A percentile compares a stretch with the other conserved stretches of the same genome.
Evolutionary conservation across 208 protist species (phyloP).

Genomic region (Angomonas ambiguus): DNA sequence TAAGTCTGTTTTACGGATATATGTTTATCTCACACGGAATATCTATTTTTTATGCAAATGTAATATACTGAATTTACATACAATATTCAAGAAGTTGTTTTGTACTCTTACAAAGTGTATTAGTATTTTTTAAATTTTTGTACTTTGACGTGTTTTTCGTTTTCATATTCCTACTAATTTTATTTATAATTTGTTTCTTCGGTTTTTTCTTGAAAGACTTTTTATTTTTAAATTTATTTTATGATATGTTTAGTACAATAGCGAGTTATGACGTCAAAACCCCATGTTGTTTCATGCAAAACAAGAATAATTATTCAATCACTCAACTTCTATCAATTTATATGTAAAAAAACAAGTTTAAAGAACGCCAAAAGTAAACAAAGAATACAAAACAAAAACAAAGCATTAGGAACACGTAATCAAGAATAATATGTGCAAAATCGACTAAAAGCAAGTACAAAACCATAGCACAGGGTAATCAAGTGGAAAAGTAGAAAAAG

Average conservation of each 20-base stretch:
- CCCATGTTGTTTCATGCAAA: conserved; percentile 49
- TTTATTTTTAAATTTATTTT: conserved; percentile 88
- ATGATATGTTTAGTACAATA: conserved; percentile 67
- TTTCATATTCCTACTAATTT: conserved; percentile 77
- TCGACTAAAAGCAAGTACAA: conserved; percentile 55
- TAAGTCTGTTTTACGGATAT: conserved; percentile 82
- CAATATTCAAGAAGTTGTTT: conserved; percentile 72
- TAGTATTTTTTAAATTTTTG: conserved; percentile 86
- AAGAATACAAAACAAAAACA: conserved; percentile 74
- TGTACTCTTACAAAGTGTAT: conserved; percentile 44
- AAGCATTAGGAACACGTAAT: conserved; percentile 57
- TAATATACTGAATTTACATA: conserved; percentile 67
- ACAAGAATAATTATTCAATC: conserved; percentile 62
- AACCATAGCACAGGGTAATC: conserved; percentile 41
- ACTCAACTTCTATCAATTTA: conserved; percentile 79
- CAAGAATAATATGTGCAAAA: conserved; percentile 60
- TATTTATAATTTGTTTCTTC: conserved; percentile 84
- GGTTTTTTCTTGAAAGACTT: conserved; percentile 88
- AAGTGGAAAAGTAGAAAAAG: conserved; percentile 61
- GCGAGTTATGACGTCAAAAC: conserved; percentile 56
- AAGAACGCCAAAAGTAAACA: conserved; percentile 62
- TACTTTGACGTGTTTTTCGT: conserved; percentile 86
- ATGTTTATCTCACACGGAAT: conserved; percentile 68
- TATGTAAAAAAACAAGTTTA: conserved; percentile 85
- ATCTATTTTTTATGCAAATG: conserved; percentile 47